Conservation (phyloP, 1,139 yeast genomes). For the Starmera stellimalicola region DNA sequence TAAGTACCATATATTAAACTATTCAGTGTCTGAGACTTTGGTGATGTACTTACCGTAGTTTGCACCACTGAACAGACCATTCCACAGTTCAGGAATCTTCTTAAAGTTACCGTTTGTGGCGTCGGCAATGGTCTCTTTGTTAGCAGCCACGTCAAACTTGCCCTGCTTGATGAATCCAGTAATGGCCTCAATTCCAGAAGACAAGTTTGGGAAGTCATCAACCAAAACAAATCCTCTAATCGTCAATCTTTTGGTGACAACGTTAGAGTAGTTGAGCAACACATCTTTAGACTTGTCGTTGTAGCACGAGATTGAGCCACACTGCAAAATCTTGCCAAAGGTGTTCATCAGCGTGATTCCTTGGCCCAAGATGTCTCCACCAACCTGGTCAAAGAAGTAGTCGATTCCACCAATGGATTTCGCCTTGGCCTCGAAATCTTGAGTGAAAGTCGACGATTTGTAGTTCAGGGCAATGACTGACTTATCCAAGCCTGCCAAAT, state of each 20-base stretch:
- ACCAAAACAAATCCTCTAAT: slow-evolving; percentile 31
- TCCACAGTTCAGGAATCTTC: slow-evolving; percentile 37
- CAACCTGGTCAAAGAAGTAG: slow-evolving; percentile 50
- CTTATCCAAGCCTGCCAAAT: slow-evolving; percentile 48
- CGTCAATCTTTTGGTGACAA: slow-evolving; percentile 38
- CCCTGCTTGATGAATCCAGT: slow-evolving; percentile 30
- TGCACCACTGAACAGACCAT: slow-evolving; percentile 28
- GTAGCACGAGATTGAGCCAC: slow-evolving; percentile 58
- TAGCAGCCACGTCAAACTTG: slow-evolving; percentile 26
- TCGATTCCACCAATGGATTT: slow-evolving; percentile 36
- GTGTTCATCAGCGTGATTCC: slow-evolving; percentile 32
- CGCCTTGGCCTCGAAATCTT: slow-evolving; percentile 34
- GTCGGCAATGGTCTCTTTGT: slow-evolving; percentile 28
- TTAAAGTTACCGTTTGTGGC: slow-evolving; percentile 27
- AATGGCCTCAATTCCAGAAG: slow-evolving; percentile 7
- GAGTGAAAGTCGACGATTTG: slow-evolving; percentile 34
- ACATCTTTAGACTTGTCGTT: slow-evolving; percentile 30
- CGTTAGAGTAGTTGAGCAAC: slow-evolving; percentile 31
- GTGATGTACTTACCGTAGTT: slow-evolving; percentile 28
- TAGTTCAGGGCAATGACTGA: slow-evolving; percentile 46
- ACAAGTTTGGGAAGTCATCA: slow-evolving; percentile 11
- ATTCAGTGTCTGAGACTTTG: slow-evolving; percentile 15
- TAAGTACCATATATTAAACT: too few relatives aligned
- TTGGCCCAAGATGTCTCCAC: slow-evolving; percentile 48
- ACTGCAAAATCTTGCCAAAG: slow-evolving; percentile 41